These are phyloP conservation scores for Naganishia onofrii DNA, from an alignment of 768 basidiomycete genomes.

Conservation along the genomic window DNA sequence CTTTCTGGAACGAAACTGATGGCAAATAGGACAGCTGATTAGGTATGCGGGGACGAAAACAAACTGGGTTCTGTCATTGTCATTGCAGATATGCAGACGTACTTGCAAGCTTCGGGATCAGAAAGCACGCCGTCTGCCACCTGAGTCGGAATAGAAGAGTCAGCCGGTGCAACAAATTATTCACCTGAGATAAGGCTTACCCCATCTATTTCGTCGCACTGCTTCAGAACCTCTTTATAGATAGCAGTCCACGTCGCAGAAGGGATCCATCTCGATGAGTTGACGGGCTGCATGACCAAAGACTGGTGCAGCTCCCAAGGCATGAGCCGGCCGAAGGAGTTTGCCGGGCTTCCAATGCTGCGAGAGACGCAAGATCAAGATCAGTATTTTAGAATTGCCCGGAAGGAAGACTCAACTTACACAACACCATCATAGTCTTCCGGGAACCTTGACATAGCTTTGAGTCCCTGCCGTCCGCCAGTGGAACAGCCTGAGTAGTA, in stretches of 20 bases:
- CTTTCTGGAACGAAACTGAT: conserved; percentile 1
- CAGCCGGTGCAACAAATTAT: neutral
- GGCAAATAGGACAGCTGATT: neutral
- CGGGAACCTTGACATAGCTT: conserved; percentile 13
- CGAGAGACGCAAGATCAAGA: neutral
- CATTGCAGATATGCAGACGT: neutral
- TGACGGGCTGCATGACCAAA: conserved; percentile 10
- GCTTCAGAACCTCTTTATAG: neutral
- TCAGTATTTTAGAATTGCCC: neutral
- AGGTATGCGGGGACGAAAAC: neutral
- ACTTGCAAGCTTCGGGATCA: conserved; percentile 8
- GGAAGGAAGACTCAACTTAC: neutral
- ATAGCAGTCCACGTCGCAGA: neutral
- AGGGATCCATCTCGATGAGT: conserved; percentile 5
- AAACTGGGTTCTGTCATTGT: neutral
- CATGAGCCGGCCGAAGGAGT: neutral
- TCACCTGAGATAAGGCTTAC: neutral
- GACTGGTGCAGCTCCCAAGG: conserved; percentile 7
- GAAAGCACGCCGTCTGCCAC: neutral
- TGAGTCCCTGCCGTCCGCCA: conserved; percentile 5
- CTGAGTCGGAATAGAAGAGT: neutral
- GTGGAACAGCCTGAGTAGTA: conserved; percentile 11
- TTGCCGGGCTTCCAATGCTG: conserved; percentile 12
- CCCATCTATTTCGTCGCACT: conserved; percentile 7
- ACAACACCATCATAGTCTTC: conserved; percentile 18